Evolutionary conservation across 768 basidiomycete species (phyloP).

Genomic region (Termitomyces sp.): DNA sequence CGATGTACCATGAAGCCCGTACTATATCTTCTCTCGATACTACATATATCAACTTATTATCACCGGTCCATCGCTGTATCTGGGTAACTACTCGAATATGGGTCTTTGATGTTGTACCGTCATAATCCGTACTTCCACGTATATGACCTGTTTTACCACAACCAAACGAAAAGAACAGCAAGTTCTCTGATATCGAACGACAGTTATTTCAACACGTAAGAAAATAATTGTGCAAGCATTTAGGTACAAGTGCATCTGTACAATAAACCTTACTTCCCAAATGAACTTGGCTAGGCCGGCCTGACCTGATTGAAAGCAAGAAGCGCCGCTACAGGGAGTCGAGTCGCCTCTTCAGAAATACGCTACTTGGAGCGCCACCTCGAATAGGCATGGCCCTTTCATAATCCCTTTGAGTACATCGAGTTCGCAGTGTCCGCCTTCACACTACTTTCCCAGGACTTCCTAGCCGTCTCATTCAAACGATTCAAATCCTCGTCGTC

Average conservation of each 20-base stretch:
- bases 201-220: not conserved
- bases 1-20: not conserved
- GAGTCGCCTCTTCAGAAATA: not conserved
- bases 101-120: not conserved
- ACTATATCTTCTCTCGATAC: not conserved
- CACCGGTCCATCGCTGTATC: not conserved
- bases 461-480: not conserved
- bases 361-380: slow-evolving; percentile 8
- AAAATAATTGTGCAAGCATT: not conserved
- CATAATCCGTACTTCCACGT: not conserved
- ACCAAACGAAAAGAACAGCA: not conserved
- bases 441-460: not conserved
- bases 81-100: not conserved
- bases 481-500: not conserved
- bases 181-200: not conserved
- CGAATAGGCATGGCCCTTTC: slow-evolving; percentile 10
- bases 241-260: not conserved
- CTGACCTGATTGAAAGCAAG: not conserved
- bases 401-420: slow-evolving; percentile 4
- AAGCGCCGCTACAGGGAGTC: not conserved
- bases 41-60: not conserved
- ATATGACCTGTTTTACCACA: not conserved
- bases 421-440: slow-evolving; percentile 4
- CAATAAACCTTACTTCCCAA: too few relatives aligned
- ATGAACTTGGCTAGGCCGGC: not conserved